Evolutionary conservation across 2,329 filamentous ascomycete species (phyloP).

Genomic region (Conoideocrella luteorostrata): DNA sequence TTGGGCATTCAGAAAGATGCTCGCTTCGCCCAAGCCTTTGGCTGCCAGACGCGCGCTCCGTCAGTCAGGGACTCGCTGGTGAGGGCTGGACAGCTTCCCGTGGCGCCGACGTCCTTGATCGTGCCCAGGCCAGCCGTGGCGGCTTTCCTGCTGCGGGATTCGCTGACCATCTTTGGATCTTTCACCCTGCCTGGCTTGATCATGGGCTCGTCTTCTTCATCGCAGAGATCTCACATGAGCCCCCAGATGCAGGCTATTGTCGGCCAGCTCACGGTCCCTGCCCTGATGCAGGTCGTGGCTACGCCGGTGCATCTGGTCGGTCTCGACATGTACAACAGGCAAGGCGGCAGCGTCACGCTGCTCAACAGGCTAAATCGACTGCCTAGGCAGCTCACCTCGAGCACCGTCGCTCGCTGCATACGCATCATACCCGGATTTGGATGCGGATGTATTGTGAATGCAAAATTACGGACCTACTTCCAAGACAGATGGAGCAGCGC

Average conservation of each 20-base stretch:
- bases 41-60: neutral
- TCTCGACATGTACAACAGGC: neutral
- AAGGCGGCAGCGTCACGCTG: no score
- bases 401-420: no score
- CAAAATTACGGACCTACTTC: no score
- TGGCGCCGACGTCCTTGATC: no score
- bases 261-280: neutral
- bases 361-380: no score
- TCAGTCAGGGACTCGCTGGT: neutral
- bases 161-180: neutral
- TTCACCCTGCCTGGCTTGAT: neutral
- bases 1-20: neutral
- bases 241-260: neutral
- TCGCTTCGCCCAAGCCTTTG: neutral
- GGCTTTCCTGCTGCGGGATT: neutral
- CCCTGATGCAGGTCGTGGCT: neutral
- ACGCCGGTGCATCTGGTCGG: neutral
- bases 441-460: no score
- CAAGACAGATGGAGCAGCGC: no score
- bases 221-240: no score
- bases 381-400: no score
- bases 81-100: no score
- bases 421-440: no score
- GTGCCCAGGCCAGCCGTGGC: neutral
- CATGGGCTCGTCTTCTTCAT: no score